Conservation (phyloP, 2,329 filamentous ascomycete genomes). For the Colletotrichum tropicale region DNA sequence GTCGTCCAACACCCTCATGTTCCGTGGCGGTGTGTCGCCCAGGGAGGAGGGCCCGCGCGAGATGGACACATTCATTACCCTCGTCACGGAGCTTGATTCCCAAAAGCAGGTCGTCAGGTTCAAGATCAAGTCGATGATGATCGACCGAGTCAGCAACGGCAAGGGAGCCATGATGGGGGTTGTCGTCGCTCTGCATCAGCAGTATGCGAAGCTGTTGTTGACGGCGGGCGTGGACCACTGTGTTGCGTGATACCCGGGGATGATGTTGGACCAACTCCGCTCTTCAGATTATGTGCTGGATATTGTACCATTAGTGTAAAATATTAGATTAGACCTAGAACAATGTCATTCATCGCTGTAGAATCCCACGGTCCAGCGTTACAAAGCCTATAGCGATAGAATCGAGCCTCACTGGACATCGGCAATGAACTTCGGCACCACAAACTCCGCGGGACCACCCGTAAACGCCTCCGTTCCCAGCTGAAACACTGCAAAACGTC, state of each 20-base stretch:
- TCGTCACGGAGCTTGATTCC: background rate
- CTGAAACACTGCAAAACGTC: conserved; percentile 22
- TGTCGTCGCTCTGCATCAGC: background rate
- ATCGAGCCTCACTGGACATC: conserved; percentile 4
- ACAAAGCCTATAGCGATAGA: fast-evolving
- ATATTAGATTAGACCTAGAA: background rate
- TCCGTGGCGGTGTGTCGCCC: conserved; percentile 10
- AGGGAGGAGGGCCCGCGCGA: background rate
- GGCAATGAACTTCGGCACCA: conserved; percentile 24
- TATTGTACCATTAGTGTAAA: background rate
- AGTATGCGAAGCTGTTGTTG: conserved; percentile 1
- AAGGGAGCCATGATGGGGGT: background rate
- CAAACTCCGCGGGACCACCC: conserved; percentile 25
- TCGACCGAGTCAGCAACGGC: background rate
- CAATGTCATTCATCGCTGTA: background rate
- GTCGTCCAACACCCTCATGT: background rate
- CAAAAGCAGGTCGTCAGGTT: background rate
- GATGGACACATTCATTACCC: conserved; percentile 5
- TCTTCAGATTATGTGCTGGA: background rate
- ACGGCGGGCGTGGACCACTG: conserved; percentile 7
- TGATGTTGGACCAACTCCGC: background rate
- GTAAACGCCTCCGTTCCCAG: conserved; percentile 29
- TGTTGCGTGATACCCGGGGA: background rate
- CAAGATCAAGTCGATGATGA: background rate
- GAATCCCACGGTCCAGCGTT: background rate